Percentiles rank a stretch among this genome's conserved stretches.
Evolutionary conservation across 2,329 filamentous ascomycete genomes (phyloP).

Genomic region (Aspergillus sp.): DNA sequence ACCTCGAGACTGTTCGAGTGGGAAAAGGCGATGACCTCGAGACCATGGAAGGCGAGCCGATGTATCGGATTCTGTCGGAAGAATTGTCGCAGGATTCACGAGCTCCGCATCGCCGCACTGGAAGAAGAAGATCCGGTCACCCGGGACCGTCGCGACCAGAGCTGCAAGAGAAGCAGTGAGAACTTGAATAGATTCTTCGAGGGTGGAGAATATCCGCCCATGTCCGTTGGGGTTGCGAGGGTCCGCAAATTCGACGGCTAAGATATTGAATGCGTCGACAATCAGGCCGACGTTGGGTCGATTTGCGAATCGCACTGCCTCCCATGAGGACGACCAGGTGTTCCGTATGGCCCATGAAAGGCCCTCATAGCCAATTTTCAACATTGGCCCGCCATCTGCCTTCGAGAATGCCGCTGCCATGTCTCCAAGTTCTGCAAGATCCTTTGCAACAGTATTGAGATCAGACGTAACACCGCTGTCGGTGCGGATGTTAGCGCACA

Average conservation of each 20-base stretch:
- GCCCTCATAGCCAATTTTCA: slow-evolving; percentile 28
- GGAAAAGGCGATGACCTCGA: slow-evolving; percentile 24
- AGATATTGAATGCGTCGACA: slow-evolving; percentile 27
- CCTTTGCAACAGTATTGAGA: slow-evolving; percentile 22
- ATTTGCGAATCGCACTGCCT: slow-evolving; percentile 26
- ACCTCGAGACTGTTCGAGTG: slow-evolving; percentile 18
- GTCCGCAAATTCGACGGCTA: slow-evolving; percentile 28
- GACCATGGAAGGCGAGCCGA: slow-evolving; percentile 27
- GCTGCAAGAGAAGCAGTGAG: slow-evolving; percentile 19
- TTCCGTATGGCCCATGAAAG: slow-evolving; percentile 27
- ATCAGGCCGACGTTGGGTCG: slow-evolving; percentile 26
- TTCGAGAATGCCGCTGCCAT: slow-evolving; percentile 22
- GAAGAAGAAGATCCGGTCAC: slow-evolving; percentile 28
- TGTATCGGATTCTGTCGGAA: slow-evolving; percentile 12
- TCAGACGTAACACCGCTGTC: slow-evolving; percentile 25
- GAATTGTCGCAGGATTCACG: slow-evolving; percentile 17
- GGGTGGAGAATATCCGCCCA: slow-evolving; percentile 21
- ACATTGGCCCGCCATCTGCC: slow-evolving; percentile 21
- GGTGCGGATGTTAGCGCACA: slow-evolving; percentile 27
- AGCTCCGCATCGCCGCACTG: slow-evolving; percentile 27
- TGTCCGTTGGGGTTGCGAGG: slow-evolving; percentile 24
- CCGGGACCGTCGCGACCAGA: slow-evolving; percentile 20
- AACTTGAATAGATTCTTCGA: slow-evolving; percentile 20
- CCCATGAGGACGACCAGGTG: slow-evolving; percentile 29
- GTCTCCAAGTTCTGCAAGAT: slow-evolving; percentile 26